Evolutionary conservation across 2,329 filamentous ascomycete species (phyloP).

Genomic region (Colletotrichum simmondsii): DNA sequence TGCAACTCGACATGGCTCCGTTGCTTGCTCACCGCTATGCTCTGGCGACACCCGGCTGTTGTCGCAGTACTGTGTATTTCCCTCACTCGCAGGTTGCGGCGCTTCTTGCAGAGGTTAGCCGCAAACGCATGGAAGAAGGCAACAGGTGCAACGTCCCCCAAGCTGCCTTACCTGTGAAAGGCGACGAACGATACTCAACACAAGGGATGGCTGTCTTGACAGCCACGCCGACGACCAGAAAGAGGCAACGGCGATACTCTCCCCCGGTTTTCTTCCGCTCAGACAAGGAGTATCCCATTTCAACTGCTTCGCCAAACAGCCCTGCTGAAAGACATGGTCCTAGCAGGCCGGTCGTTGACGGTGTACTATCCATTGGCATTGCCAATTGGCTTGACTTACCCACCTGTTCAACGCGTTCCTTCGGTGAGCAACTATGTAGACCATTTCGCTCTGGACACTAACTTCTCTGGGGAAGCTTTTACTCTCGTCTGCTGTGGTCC

Average conservation of each 20-base stretch:
- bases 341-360: neutral
- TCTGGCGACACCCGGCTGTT: neutral
- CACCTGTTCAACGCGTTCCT: neutral
- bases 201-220: slow-evolving; percentile 19
- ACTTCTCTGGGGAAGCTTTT: neutral
- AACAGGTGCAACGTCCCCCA: slow-evolving; percentile 23
- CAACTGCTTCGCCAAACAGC: slow-evolving; percentile 24
- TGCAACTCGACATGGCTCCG: slow-evolving; percentile 7
- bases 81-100: neutral
- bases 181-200: neutral
- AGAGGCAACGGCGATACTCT: neutral
- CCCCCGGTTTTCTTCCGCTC: neutral
- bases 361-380: too few relatives aligned
- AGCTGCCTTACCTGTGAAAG: slow-evolving; percentile 12
- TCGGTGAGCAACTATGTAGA: neutral
- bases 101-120: neutral
- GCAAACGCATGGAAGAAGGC: neutral
- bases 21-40: slow-evolving; percentile 18
- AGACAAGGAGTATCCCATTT: slow-evolving; percentile 25
- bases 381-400: neutral
- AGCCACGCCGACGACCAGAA: neutral
- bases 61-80: slow-evolving; percentile 15
- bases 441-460: neutral
- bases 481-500: neutral
- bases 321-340: slow-evolving; percentile 10